Evolutionary conservation across 495 filamentous ascomycete species (phyloP).

Genomic region (Hyaloscypha variabilis): DNA sequence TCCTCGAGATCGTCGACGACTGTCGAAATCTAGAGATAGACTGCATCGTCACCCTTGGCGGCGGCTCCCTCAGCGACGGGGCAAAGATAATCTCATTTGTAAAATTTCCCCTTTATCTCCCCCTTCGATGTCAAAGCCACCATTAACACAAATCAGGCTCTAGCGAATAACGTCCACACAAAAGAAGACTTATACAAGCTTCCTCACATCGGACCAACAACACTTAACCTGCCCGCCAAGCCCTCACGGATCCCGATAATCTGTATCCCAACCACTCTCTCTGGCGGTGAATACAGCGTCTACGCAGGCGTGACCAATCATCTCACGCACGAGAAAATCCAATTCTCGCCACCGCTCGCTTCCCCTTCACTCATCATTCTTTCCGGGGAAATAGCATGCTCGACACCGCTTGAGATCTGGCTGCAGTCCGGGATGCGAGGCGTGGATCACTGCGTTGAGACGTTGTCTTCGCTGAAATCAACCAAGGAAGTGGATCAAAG

Average conservation of each 20-base stretch:
- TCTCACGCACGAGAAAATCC: slow-evolving; percentile 52
- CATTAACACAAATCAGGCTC: background rate
- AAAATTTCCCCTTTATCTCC: background rate
- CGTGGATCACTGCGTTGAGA: slow-evolving; percentile 69
- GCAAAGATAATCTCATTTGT: slow-evolving; percentile 38
- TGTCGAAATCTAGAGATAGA: slow-evolving; percentile 48
- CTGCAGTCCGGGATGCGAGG: slow-evolving; percentile 62
- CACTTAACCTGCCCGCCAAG: slow-evolving; percentile 20
- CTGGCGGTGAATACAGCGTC: slow-evolving; percentile 62
- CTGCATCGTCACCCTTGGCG: slow-evolving; percentile 61
- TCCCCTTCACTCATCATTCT: slow-evolving; percentile 59
- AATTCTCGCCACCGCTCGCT: slow-evolving; percentile 48
- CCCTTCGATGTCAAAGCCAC: background rate
- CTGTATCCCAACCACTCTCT: slow-evolving; percentile 64
- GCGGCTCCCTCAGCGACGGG: slow-evolving; percentile 60
- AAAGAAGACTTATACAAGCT: background rate
- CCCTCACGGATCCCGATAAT: slow-evolving; percentile 54
- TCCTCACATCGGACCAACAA: background rate
- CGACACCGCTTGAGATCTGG: slow-evolving; percentile 63
- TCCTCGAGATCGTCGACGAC: slow-evolving; percentile 54
- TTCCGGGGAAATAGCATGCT: slow-evolving; percentile 55
- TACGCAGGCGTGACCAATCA: slow-evolving; percentile 59
- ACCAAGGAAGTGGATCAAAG: background rate
- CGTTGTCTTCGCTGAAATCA: slow-evolving; percentile 44
- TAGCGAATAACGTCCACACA: background rate